These are phyloP conservation scores for Cucumis melo DNA, from an alignment of 306 rosid species.

Conservation along the genomic window DNA sequence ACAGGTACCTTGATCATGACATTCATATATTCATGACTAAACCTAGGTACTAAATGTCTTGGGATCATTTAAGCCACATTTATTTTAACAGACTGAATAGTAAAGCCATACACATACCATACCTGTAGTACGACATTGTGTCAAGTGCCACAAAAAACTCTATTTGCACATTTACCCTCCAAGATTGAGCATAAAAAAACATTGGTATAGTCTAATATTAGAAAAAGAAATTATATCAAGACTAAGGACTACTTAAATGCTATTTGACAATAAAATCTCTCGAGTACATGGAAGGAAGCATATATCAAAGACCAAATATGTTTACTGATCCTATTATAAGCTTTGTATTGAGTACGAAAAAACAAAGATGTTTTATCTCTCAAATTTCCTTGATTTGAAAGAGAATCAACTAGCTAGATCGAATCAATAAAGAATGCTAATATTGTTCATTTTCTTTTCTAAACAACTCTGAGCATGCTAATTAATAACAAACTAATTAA, in stretches of 20 bases:
- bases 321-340: background rate
- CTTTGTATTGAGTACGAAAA: background rate
- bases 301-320: background rate
- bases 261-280: background rate
- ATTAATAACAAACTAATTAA: background rate
- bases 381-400: background rate
- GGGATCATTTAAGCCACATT: background rate
- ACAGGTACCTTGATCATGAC: background rate
- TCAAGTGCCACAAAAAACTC: slow-evolving; percentile 75
- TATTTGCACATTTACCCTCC: slow-evolving; percentile 35
- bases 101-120: slow-evolving; percentile 12
- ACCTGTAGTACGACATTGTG: slow-evolving; percentile 78
- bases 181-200: slow-evolving; percentile 53
- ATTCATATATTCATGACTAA: background rate
- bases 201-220: slow-evolving; percentile 52
- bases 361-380: background rate
- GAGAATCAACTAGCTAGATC: background rate
- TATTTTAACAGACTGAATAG: background rate
- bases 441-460: background rate
- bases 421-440: background rate
- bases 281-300: background rate
- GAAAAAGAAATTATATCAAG: background rate
- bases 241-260: background rate
- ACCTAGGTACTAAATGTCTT: background rate
- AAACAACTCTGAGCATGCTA: background rate